Evolutionary conservation across 371 early-diverging fungal species (phyloP).

Genomic region (Coemansia sp.): DNA sequence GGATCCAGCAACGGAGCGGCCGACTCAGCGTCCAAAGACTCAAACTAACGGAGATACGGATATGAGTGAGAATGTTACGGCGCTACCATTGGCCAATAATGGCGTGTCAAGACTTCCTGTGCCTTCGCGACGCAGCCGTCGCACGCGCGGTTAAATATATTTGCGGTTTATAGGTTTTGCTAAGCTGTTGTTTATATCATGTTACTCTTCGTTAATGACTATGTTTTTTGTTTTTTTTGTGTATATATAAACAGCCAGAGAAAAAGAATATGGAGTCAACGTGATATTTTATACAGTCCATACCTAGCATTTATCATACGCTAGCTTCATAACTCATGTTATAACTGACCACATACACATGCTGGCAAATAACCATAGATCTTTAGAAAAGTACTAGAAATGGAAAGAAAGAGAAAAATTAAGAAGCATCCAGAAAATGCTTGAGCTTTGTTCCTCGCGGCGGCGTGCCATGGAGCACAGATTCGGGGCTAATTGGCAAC

Average conservation of each 20-base stretch:
- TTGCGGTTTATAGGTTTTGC: too few species aligned
- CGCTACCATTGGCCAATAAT: background rate
- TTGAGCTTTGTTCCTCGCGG: constrained; percentile 35
- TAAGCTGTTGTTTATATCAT: too few species aligned
- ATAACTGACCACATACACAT: background rate
- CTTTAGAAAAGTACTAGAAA: background rate
- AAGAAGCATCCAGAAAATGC: constrained; percentile 10
- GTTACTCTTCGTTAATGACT: too few species aligned
- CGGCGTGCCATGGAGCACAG: constrained; percentile 37
- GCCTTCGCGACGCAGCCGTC: constrained; percentile 11
- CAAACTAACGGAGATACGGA: background rate
- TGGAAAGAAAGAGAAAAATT: background rate
- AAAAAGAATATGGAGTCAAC: too few species aligned
- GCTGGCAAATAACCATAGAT: background rate
- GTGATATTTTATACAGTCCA: background rate
- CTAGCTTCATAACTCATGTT: background rate
- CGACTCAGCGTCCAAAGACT: constrained; percentile 18
- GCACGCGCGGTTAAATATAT: constrained; percentile 4
- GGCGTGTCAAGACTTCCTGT: constrained; percentile 5
- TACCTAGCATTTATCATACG: background rate
- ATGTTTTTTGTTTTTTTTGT: too few species aligned
- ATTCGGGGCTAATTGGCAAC: constrained; percentile 10
- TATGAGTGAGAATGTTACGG: background rate
- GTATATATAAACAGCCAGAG: too few species aligned
- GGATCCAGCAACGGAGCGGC: constrained; percentile 7